Conservation (phyloP, 2,329 filamentous ascomycete genomes). For the Aschersonia sp. region DNA sequence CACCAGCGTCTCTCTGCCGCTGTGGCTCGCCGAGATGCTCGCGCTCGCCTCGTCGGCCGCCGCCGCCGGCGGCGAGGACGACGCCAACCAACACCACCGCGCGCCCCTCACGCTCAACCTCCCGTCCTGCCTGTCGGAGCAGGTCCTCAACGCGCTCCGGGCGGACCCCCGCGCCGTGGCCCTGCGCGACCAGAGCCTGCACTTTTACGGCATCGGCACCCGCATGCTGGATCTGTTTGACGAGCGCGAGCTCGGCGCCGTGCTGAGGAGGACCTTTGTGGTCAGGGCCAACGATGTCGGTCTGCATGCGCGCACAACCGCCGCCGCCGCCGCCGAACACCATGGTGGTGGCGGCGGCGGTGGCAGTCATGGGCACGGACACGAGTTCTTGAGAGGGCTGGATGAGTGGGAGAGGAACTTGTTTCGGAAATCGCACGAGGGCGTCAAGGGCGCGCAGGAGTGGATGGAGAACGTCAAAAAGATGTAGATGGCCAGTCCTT, state of each 20-base stretch:
- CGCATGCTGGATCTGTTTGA: constrained; percentile 85
- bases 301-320: constrained; percentile 77
- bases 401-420: constrained; percentile 79
- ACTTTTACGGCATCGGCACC: constrained; percentile 78
- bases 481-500: constrained; percentile 9
- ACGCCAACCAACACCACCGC: constrained; percentile 15
- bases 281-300: constrained; percentile 68
- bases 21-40: constrained; percentile 94
- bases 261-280: constrained; percentile 68
- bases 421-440: constrained; percentile 62
- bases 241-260: constrained; percentile 60
- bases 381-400: constrained; percentile 74
- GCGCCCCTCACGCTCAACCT: constrained; percentile 70
- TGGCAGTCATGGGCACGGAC: constrained; percentile 29
- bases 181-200: constrained; percentile 64
- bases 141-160: constrained; percentile 78
- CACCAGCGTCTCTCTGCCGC: constrained; percentile 67
- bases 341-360: too few species aligned
- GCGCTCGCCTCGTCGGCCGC: constrained; percentile 42
- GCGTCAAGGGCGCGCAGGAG: constrained; percentile 51
- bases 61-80: constrained; percentile 23
- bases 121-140: constrained; percentile 59
- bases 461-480: constrained; percentile 49
- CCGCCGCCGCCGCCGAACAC: constrained; percentile 34
- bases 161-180: constrained; percentile 80